These are phyloP conservation scores for Juncus effusus DNA, from an alignment of 176 grass and related monocot genomes.

Conservation along the genomic window DNA sequence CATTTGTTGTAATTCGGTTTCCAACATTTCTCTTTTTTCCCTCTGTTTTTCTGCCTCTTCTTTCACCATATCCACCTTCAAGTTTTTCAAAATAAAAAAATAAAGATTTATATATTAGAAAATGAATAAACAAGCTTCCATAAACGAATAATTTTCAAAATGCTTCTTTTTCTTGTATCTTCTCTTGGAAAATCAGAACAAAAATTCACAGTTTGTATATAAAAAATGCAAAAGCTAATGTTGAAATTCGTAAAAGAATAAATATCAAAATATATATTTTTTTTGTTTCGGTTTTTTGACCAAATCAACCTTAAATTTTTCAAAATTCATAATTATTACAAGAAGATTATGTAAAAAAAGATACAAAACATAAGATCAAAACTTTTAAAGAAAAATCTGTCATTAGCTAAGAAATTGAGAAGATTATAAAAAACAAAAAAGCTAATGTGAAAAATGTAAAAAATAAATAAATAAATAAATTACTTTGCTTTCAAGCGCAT, in stretches of 20 bases:
- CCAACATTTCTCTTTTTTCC: constrained; percentile 66
- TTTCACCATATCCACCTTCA: constrained; percentile 70
- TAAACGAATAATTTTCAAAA: no score
- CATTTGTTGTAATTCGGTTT: constrained; percentile 77
- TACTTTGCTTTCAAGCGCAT: constrained; percentile 80
- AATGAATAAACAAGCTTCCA: no score
- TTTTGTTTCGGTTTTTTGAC: constrained; percentile 68
- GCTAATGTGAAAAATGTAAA: constrained; percentile 2
- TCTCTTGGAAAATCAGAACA: no score
- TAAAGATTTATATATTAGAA: no score
- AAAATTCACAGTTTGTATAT: no score
- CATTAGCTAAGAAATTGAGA: no score
- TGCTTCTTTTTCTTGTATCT: no score
- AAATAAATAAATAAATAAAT: constrained; percentile 18
- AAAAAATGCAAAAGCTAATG: no score
- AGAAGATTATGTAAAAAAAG: background rate
- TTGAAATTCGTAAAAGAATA: no score
- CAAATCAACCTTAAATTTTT: constrained; percentile 47
- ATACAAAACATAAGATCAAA: constrained; percentile 18
- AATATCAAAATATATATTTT: background rate
- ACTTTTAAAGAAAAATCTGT: no score
- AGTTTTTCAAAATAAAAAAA: constrained; percentile 28
- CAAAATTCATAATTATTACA: no score
- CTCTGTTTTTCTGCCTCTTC: constrained; percentile 68
- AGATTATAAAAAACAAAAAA: background rate